phyloP scores from a whole-genome alignment of 768 basidiomycete genomes.

The Pleurotus djamor region DNA sequence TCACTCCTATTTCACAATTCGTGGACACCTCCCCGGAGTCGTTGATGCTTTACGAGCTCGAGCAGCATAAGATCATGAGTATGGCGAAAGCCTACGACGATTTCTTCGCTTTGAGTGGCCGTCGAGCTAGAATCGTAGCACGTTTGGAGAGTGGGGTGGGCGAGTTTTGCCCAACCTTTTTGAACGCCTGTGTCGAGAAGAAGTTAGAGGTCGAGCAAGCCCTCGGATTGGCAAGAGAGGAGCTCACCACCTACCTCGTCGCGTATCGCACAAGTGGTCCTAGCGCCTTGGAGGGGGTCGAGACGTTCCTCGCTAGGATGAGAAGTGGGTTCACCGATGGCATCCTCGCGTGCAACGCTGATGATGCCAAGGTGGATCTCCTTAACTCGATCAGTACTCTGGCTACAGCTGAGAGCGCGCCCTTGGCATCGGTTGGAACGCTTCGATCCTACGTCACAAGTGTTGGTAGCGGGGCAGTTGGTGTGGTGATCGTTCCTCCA shows the following conservation, averaged over 20 bases:
- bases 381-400: neutral
- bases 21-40: neutral
- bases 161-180: conserved; percentile 3
- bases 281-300: neutral
- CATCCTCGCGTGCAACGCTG: neutral
- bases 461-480: neutral
- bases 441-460: neutral
- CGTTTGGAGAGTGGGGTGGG: neutral
- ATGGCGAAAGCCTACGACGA: conserved; percentile 3
- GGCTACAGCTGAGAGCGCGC: neutral
- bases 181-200: neutral
- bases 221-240: neutral
- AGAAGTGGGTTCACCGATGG: neutral
- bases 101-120: neutral
- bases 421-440: neutral
- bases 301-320: neutral
- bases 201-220: conserved; percentile 2
- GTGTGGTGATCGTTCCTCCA: conserved; percentile 8
- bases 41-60: conserved; percentile 1
- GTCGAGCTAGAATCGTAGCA: neutral
- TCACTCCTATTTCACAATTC: conserved; percentile 10
- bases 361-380: conserved; percentile 11
- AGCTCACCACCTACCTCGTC: neutral
- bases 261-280: neutral
- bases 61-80: neutral